Percentiles rank a stretch among this genome's conserved stretches.
These are phyloP conservation scores for Yamadazyma jaroonii DNA, from an alignment of 1,139 yeast genomes.

Conservation along the genomic window DNA sequence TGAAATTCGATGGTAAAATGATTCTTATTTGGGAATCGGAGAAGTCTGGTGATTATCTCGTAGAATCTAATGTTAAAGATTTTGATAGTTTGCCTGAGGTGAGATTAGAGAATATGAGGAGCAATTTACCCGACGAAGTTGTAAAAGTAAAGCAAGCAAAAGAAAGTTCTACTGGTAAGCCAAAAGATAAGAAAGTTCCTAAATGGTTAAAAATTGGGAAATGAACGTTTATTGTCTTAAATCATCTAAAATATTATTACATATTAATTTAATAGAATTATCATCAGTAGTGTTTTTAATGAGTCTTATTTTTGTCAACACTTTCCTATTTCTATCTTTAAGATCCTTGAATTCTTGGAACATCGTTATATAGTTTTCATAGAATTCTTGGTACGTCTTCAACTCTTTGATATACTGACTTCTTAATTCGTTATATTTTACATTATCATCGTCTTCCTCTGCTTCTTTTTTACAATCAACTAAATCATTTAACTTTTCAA, in stretches of 20 bases:
- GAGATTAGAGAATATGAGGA: constrained; percentile 32
- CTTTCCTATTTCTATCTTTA: constrained; percentile 18
- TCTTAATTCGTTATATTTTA: constrained; percentile 29
- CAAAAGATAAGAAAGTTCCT: constrained; percentile 4
- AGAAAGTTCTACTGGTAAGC: background rate
- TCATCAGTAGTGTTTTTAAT: constrained; percentile 24
- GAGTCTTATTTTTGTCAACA: constrained; percentile 17
- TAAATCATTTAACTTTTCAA: constrained; percentile 21
- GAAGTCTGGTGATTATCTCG: constrained; percentile 20
- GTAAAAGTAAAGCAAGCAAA: background rate
- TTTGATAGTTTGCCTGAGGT: constrained; percentile 41
- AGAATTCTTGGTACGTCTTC: constrained; percentile 26
- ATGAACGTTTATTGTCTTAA: constrained; percentile 5
- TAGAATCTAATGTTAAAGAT: constrained; percentile 17
- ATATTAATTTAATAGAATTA: constrained; percentile 19
- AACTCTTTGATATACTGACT: constrained; percentile 31
- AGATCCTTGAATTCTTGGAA: constrained; percentile 40
- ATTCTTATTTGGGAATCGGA: constrained; percentile 36
- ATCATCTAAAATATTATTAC: constrained; percentile 25
- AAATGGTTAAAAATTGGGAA: constrained; percentile 10
- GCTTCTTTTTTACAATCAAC: constrained; percentile 15
- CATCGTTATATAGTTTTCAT: constrained; percentile 38
- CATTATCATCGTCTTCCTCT: constrained; percentile 2
- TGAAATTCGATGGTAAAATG: constrained; percentile 31
- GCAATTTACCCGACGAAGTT: constrained; percentile 21